Percentiles rank a stretch among this genome's conserved stretches.
These are phyloP conservation scores for Russula lepida DNA, from an alignment of 768 basidiomycete genomes.

Conservation along the genomic window DNA sequence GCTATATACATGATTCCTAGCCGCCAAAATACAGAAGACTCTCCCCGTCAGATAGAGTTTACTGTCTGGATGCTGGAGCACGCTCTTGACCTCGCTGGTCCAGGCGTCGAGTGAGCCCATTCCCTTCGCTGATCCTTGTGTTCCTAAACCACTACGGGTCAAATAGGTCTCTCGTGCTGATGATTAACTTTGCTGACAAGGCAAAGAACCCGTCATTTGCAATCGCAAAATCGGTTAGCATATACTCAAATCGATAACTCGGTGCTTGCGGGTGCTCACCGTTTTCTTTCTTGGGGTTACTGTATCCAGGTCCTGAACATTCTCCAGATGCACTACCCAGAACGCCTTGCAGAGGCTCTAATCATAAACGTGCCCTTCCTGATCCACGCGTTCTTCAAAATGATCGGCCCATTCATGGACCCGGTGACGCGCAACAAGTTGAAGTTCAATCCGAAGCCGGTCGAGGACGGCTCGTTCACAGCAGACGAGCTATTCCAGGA, in stretches of 20 bases:
- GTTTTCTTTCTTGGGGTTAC: too few relatives aligned
- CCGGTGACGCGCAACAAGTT: constrained; percentile 70
- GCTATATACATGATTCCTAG: constrained; percentile 58
- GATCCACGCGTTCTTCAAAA: constrained; percentile 63
- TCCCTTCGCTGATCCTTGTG: not conserved
- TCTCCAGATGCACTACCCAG: constrained; percentile 78
- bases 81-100: constrained; percentile 64
- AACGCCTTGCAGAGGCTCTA: constrained; percentile 67
- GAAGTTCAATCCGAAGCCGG: constrained; percentile 62
- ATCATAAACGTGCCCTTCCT: constrained; percentile 79
- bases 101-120: constrained; percentile 64
- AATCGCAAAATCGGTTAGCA: constrained; percentile 31
- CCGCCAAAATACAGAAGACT: constrained; percentile 72
- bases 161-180: constrained; percentile 52
- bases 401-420: constrained; percentile 77
- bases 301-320: constrained; percentile 38
- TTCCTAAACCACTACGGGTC: not conserved
- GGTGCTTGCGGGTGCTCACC: not conserved
- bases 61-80: constrained; percentile 75
- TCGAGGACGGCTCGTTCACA: constrained; percentile 60
- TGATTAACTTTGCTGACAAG: constrained; percentile 72
- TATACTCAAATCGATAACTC: too few relatives aligned
- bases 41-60: constrained; percentile 60
- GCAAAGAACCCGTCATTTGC: constrained; percentile 46
- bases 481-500: constrained; percentile 61